Evolutionary conservation across 1,284 basidiomycete species (phyloP).

Genomic region (Agaricales sp.): DNA sequence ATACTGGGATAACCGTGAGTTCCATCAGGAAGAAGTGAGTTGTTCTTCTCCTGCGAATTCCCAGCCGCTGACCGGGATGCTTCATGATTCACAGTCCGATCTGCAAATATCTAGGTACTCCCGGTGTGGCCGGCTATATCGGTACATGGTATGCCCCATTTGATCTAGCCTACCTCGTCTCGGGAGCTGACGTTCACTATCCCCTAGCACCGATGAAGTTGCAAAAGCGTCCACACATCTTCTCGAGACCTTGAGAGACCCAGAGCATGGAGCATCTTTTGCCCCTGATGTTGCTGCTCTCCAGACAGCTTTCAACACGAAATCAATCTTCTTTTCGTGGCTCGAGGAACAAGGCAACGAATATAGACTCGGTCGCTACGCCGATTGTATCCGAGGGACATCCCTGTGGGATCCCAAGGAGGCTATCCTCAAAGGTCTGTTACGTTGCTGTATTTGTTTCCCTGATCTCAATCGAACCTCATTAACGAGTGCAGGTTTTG

Average conservation of each 20-base stretch:
- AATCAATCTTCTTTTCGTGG: slow-evolving; percentile 41
- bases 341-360: slow-evolving; percentile 29
- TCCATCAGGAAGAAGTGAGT: not conserved
- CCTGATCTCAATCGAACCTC: slow-evolving; percentile 64
- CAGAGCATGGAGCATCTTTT: slow-evolving; percentile 8
- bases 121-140: slow-evolving; percentile 57
- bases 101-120: slow-evolving; percentile 46
- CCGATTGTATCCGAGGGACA: slow-evolving; percentile 7
- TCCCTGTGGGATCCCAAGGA: not conserved
- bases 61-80: slow-evolving; percentile 27
- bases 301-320: slow-evolving; percentile 30
- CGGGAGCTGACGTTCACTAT: not conserved
- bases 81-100: slow-evolving; percentile 16
- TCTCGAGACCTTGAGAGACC: slow-evolving; percentile 30
- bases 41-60: not conserved
- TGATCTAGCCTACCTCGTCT: slow-evolving; percentile 2
- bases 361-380: slow-evolving; percentile 9
- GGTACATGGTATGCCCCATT: slow-evolving; percentile 30
- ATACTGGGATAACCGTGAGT: not conserved
- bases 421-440: slow-evolving; percentile 9
- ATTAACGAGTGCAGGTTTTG: slow-evolving; percentile 57
- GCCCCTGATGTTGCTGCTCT: not conserved
- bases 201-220: slow-evolving; percentile 49
- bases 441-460: slow-evolving; percentile 48
- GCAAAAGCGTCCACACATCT: slow-evolving; percentile 62